Conservation (phyloP, 108 stramenopile genomes). For the Chaetoceros muelleri region DNA sequence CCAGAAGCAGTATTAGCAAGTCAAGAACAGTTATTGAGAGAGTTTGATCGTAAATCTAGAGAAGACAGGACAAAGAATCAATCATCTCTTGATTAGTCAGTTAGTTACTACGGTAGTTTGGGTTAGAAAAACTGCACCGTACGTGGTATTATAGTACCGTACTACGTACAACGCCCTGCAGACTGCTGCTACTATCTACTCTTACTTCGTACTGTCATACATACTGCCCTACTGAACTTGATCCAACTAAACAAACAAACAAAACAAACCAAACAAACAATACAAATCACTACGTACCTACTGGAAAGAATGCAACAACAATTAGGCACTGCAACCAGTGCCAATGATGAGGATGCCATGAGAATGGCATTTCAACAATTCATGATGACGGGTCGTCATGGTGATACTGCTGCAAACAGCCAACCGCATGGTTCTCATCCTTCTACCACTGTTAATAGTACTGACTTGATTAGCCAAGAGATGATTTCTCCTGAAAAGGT, state of each 20-base stretch:
- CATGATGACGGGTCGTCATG: slow-evolving; percentile 35
- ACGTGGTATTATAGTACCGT: slow-evolving; percentile 1
- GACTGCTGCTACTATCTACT: background rate
- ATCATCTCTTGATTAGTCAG: no score
- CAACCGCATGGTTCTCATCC: slow-evolving; percentile 4
- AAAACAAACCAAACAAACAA: slow-evolving; percentile 4
- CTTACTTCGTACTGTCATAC: background rate
- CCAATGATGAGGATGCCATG: slow-evolving; percentile 22
- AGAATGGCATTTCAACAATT: slow-evolving; percentile 27
- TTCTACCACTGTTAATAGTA: background rate
- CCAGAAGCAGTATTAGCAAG: slow-evolving; percentile 53
- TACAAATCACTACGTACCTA: background rate
- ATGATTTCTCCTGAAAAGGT: no score
- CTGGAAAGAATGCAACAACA: no score
- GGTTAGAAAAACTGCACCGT: slow-evolving; percentile 5
- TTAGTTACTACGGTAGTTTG: slow-evolving; percentile 1
- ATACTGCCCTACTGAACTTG: background rate
- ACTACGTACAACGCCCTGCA: background rate
- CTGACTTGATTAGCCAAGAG: no score
- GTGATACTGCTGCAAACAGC: no score
- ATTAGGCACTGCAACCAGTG: background rate
- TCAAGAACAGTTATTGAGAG: slow-evolving; percentile 34
- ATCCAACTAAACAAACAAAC: slow-evolving; percentile 3
- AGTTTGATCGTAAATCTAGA: slow-evolving; percentile 16
- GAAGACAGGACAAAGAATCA: background rate